Conservation (phyloP, 2,329 filamentous ascomycete species). For the Aspergillus awamori region DNA sequence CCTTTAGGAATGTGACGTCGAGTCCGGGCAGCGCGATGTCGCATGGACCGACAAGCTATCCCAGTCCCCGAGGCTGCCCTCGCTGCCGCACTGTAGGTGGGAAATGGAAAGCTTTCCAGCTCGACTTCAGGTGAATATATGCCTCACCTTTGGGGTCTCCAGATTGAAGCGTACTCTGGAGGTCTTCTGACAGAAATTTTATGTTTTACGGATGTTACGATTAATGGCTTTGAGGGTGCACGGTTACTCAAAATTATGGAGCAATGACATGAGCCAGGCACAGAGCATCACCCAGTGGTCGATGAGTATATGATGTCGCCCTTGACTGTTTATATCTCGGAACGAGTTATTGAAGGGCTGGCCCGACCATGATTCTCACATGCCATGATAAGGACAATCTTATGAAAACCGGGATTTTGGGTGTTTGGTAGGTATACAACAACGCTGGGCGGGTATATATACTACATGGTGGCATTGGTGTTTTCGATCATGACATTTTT, state of each 20-base stretch:
- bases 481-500: slow-evolving; percentile 3
- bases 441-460: slow-evolving; percentile 25
- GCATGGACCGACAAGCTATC: slow-evolving; percentile 41
- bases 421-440: slow-evolving; percentile 14
- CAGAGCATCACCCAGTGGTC: not conserved
- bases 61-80: slow-evolving; percentile 47
- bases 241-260: slow-evolving; percentile 28
- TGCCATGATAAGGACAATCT: slow-evolving; percentile 1
- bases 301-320: not conserved
- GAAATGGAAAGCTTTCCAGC: slow-evolving; percentile 53
- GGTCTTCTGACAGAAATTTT: slow-evolving; percentile 11
- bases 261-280: slow-evolving; percentile 22
- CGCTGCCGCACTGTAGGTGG: slow-evolving; percentile 49
- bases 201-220: slow-evolving; percentile 37
- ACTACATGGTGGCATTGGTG: slow-evolving; percentile 23
- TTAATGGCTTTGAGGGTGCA: slow-evolving; percentile 26
- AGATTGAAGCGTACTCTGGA: not conserved
- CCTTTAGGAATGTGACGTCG: slow-evolving; percentile 40
- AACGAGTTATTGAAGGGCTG: slow-evolving; percentile 21
- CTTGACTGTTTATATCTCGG: not conserved
- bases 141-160: not conserved
- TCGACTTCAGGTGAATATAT: slow-evolving; percentile 47
- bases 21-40: slow-evolving; percentile 35
- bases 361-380: slow-evolving; percentile 18
- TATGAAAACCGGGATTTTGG: slow-evolving; percentile 34